These are phyloP conservation scores for Fusarium poae DNA, from an alignment of 2,329 filamentous ascomycete genomes.

Conservation along the genomic window DNA sequence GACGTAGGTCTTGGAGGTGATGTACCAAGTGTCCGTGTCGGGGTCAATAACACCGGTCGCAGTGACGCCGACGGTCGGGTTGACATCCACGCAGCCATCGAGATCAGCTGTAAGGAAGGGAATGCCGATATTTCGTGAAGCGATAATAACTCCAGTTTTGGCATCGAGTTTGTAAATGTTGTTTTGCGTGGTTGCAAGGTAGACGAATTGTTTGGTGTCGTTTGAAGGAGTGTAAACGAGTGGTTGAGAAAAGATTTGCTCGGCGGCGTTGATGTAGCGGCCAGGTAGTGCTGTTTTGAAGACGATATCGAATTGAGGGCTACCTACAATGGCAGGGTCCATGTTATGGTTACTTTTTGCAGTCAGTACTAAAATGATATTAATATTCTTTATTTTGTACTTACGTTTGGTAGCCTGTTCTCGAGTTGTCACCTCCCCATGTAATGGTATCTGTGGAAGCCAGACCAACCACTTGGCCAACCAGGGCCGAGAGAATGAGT, in stretches of 20 bases:
- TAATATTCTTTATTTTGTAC: slow-evolving; percentile 26
- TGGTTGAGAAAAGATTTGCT: slow-evolving; percentile 67
- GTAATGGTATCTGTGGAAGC: slow-evolving; percentile 68
- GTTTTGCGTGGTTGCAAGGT: slow-evolving; percentile 69
- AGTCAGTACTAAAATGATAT: not conserved
- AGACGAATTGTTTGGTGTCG: slow-evolving; percentile 65
- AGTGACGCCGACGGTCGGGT: slow-evolving; percentile 61
- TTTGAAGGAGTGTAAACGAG: slow-evolving; percentile 63
- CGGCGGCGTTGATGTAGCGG: slow-evolving; percentile 61
- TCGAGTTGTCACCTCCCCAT: slow-evolving; percentile 69
- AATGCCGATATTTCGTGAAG: slow-evolving; percentile 61
- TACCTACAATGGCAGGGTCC: slow-evolving; percentile 69
- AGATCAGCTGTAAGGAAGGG: slow-evolving; percentile 65
- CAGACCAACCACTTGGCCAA: slow-evolving; percentile 53
- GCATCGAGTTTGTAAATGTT: slow-evolving; percentile 69
- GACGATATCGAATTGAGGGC: slow-evolving; percentile 66
- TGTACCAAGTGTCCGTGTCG: slow-evolving; percentile 59
- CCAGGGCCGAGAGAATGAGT: slow-evolving; percentile 52
- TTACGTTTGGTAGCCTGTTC: slow-evolving; percentile 66
- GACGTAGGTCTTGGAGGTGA: slow-evolving; percentile 59
- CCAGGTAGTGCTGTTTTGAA: slow-evolving; percentile 67
- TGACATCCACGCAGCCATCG: slow-evolving; percentile 62
- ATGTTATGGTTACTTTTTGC: slow-evolving; percentile 68
- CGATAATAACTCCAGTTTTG: slow-evolving; percentile 65
- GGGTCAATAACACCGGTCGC: slow-evolving; percentile 63